Evolutionary conservation across 2,329 filamentous ascomycete species (phyloP).

Genomic region (Neopestalotiopsis rosae): DNA sequence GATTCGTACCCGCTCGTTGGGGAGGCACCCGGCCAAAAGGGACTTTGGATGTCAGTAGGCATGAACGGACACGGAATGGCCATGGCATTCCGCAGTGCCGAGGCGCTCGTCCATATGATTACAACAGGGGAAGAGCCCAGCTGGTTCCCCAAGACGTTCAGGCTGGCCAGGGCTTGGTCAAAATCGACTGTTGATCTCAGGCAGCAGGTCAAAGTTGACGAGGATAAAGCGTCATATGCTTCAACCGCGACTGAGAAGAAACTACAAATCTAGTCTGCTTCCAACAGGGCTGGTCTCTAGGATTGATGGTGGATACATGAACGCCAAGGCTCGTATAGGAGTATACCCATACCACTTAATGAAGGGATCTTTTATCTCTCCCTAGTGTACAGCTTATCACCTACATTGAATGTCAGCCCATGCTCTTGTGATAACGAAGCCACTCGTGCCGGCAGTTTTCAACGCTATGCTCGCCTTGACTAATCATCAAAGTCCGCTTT

Average conservation of each 20-base stretch:
- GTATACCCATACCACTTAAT: no score
- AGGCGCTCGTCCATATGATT: slow-evolving; percentile 20
- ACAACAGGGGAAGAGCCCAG: slow-evolving; percentile 16
- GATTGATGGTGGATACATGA: no score
- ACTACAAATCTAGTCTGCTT: neutral
- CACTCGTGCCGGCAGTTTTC: neutral
- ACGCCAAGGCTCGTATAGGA: no score
- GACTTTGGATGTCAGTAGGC: slow-evolving; percentile 21
- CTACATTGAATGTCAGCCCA: neutral
- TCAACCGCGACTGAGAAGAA: neutral
- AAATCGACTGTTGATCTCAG: neutral
- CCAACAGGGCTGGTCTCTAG: neutral
- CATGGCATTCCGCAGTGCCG: slow-evolving; percentile 19
- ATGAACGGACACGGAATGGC: slow-evolving; percentile 22
- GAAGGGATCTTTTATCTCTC: no score
- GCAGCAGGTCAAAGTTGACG: neutral
- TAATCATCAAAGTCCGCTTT: neutral
- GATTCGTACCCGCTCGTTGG: slow-evolving; percentile 19
- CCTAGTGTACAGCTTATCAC: no score
- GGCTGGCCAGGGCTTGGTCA: slow-evolving; percentile 19
- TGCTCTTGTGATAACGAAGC: neutral
- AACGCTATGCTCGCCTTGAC: neutral
- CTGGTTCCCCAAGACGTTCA: slow-evolving; percentile 20
- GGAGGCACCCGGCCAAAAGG: slow-evolving; percentile 11
- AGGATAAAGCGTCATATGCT: neutral